phyloP scores from a whole-genome alignment of 306 rosid genomes.

The Crataegus laevigata region DNA sequence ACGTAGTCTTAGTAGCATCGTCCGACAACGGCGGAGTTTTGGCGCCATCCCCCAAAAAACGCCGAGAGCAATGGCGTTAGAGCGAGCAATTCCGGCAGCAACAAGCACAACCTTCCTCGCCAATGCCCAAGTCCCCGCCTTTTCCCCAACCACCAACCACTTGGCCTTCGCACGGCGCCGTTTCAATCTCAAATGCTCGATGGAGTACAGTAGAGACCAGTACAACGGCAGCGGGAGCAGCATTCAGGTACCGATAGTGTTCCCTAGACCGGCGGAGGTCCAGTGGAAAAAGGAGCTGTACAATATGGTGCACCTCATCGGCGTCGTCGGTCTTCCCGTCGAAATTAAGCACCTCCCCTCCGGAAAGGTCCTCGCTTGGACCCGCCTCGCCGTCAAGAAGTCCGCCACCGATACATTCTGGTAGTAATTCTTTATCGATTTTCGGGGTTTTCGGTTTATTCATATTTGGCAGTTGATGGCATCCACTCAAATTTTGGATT shows the following conservation, averaged over 20 bases:
- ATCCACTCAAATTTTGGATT: neutral
- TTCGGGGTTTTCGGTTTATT: neutral
- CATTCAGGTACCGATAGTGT: slow-evolving; percentile 21
- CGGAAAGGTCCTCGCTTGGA: slow-evolving; percentile 74
- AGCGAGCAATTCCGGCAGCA: slow-evolving; percentile 21
- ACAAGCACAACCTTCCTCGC: slow-evolving; percentile 15
- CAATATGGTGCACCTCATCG: slow-evolving; percentile 71
- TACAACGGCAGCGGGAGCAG: slow-evolving; percentile 2
- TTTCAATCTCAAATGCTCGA: slow-evolving; percentile 43
- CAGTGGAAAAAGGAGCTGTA: slow-evolving; percentile 87
- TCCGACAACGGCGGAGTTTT: neutral
- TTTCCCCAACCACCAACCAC: slow-evolving; percentile 3
- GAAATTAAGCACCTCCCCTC: slow-evolving; percentile 72
- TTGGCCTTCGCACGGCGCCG: slow-evolving; percentile 8
- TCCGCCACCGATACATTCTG: slow-evolving; percentile 57
- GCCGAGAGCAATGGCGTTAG: slow-evolving; percentile 27
- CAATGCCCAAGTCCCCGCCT: neutral
- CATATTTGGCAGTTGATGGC: neutral
- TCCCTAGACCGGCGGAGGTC: slow-evolving; percentile 64
- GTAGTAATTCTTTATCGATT: slow-evolving; percentile 11
- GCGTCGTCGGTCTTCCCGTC: slow-evolving; percentile 55
- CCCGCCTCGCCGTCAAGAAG: slow-evolving; percentile 78
- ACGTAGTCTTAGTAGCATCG: neutral
- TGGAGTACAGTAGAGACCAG: slow-evolving; percentile 24
- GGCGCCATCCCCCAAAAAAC: neutral